Evolutionary conservation across 495 filamentous ascomycete genomes (phyloP).

Genomic region (Copromyces sp.): DNA sequence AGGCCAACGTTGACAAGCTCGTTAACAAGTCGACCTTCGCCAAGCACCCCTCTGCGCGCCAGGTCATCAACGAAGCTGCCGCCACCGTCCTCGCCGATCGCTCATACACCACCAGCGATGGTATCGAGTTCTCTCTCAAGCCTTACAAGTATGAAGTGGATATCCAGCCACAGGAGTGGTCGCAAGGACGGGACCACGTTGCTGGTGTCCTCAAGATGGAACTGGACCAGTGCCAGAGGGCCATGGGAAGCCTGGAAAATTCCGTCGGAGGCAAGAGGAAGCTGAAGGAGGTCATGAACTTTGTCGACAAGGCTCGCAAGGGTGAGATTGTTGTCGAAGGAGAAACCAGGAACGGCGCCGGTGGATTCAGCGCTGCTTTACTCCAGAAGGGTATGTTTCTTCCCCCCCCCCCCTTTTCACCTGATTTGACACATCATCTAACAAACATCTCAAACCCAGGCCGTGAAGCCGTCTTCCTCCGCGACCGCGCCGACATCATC

Average conservation of each 20-base stretch:
- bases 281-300: constrained; percentile 77
- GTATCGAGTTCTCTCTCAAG: constrained; percentile 99
- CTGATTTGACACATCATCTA: not conserved
- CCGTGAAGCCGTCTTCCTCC: constrained; percentile 85
- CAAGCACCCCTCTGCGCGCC: constrained; percentile 79
- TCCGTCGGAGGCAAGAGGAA: constrained; percentile 70
- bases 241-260: constrained; percentile 64
- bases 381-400: constrained; percentile 62
- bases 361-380: constrained; percentile 79
- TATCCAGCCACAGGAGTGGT: constrained; percentile 83
- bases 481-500: constrained; percentile 78
- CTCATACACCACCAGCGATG: constrained; percentile 92
- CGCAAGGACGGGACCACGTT: constrained; percentile 68
- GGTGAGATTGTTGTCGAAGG: constrained; percentile 78
- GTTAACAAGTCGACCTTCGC: constrained; percentile 72
- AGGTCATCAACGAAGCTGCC: constrained; percentile 82
- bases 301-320: constrained; percentile 79
- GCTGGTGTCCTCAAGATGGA: constrained; percentile 71
- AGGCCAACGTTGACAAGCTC: constrained; percentile 71
- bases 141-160: constrained; percentile 98
- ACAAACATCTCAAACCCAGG: constrained; percentile 39
- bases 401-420: not conserved
- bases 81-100: constrained; percentile 83
- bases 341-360: constrained; percentile 72
- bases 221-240: constrained; percentile 68